A percentile compares a stretch with the other conserved stretches of the same genome.
Evolutionary conservation across 2,329 filamentous ascomycete genomes (phyloP).

Genomic region (Microcera coccophila): DNA sequence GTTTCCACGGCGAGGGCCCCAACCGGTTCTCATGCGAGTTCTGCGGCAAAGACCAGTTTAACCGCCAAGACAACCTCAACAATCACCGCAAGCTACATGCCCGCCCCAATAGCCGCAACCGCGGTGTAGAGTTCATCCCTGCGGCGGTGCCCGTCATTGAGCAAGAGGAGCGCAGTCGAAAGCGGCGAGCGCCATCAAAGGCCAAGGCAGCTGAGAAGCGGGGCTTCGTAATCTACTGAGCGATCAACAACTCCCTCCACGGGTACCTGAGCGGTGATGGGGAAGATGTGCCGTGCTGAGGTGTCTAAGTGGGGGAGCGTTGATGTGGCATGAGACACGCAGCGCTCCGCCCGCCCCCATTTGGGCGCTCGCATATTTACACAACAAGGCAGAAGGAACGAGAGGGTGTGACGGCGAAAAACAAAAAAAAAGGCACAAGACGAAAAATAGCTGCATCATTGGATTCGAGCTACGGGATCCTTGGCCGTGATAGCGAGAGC

Average conservation of each 20-base stretch:
- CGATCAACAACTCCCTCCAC: conserved; percentile 4
- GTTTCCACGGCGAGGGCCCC: conserved; percentile 38
- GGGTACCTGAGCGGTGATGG: conserved; percentile 17
- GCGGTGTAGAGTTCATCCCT: conserved; percentile 39
- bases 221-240: conserved; percentile 28
- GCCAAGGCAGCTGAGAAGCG: conserved; percentile 34
- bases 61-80: conserved; percentile 41
- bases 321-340: conserved; percentile 19
- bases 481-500: too few relatives aligned
- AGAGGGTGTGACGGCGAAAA: conserved; percentile 11
- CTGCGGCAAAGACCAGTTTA: conserved; percentile 41
- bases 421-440: conserved; percentile 10
- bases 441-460: not conserved
- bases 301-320: conserved; percentile 6
- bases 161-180: conserved; percentile 38
- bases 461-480: too few relatives aligned
- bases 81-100: conserved; percentile 41
- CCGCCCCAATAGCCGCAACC: conserved; percentile 37
- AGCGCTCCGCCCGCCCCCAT: conserved; percentile 11
- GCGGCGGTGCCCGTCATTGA: conserved; percentile 39
- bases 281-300: not conserved
- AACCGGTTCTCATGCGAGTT: conserved; percentile 41
- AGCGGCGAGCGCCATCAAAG: conserved; percentile 37
- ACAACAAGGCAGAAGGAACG: not conserved
- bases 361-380: conserved; percentile 8